Evolutionary conservation across 352 stramenopile genomes (phyloP), one percentile per base, ranked within the genome.

Genomic region (Globisporangium okanoganense): DNA sequence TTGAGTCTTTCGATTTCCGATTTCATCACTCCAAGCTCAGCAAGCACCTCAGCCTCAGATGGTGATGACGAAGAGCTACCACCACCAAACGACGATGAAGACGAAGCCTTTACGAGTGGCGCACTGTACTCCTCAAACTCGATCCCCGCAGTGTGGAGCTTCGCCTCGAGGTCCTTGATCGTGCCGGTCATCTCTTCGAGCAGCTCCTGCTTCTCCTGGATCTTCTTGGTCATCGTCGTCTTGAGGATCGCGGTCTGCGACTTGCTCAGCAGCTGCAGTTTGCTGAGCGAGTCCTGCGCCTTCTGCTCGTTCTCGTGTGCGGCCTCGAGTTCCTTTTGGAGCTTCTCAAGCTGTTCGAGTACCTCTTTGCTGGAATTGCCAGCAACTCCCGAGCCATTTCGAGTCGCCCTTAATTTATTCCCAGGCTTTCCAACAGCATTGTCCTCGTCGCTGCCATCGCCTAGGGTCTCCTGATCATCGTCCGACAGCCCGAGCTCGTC

Each of bases 161-260:
- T 88, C 1, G 61, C 51, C 40, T 91, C 84, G 0, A 92, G 72
- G 0, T 79, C 71, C 40, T 87, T 79, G 66, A 95, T 85, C 38
- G 83, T 67, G 2, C 67, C 65, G 4, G 58, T 56, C 62, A 92
- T 85, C 43, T 94, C 82, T n/a, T 85, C 75, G 25, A 94, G 63
- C 13, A 86, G 53, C 16, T 64, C 56, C 18, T 90, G 71, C 35
- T 90, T 88, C 45, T 82, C 79, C 43, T 92, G 71, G 16, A 95
- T 62, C 45, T 90, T 88, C 65, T 90, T 92, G 51, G 79, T 82
- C 78, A 90, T 90, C 0, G 79, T 92, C 5, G 82, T 85, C 65
- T 95, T 95, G 24, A 93, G 64, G 14, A 95, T 93, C 18, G 80
- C 82, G 29, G 82, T 92, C 61, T 93, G 83, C 24, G 82, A 92